These are phyloP conservation scores for Grigorovia jiainica DNA, from an alignment of 805 yeast species.

Conservation along the genomic window DNA sequence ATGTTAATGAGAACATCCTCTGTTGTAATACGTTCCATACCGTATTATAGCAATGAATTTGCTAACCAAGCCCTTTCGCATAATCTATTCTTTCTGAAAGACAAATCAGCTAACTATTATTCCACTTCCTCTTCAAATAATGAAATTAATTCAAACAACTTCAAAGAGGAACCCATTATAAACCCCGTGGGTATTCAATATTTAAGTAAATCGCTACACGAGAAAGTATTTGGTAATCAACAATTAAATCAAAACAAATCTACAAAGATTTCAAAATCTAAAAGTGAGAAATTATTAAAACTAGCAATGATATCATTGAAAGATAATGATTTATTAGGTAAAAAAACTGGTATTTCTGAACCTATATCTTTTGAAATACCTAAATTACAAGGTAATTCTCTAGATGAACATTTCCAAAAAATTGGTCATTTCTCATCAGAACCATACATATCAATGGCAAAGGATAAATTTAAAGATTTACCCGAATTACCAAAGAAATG, in stretches of 20 bases:
- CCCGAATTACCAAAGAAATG: conserved; percentile 43
- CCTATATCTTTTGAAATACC: conserved; percentile 64
- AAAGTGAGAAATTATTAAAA: conserved; percentile 32
- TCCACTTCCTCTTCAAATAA: not conserved
- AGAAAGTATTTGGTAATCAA: conserved; percentile 41
- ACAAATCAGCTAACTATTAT: too few relatives aligned
- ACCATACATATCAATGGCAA: conserved; percentile 47
- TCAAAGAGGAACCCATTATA: conserved; percentile 41
- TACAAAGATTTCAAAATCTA: conserved; percentile 16
- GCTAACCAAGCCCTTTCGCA: too few relatives aligned
- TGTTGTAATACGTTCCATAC: too few relatives aligned
- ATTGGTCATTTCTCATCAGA: conserved; percentile 51
- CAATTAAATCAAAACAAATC: conserved; percentile 5
- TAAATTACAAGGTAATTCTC: conserved; percentile 52
- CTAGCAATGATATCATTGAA: conserved; percentile 53
- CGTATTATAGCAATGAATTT: too few relatives aligned
- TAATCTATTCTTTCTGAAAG: too few relatives aligned
- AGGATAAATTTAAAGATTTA: conserved; percentile 34
- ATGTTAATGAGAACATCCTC: too few relatives aligned
- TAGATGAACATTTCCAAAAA: conserved; percentile 80
- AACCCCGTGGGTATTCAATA: conserved; percentile 80
- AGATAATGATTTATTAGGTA: conserved; percentile 62
- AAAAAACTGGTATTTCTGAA: conserved; percentile 49
- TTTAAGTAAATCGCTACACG: conserved; percentile 47
- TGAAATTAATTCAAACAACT: not conserved